These are phyloP conservation scores for Dillenia turbinata DNA, from an alignment of 164 flowering plant species.

Conservation along the genomic window DNA sequence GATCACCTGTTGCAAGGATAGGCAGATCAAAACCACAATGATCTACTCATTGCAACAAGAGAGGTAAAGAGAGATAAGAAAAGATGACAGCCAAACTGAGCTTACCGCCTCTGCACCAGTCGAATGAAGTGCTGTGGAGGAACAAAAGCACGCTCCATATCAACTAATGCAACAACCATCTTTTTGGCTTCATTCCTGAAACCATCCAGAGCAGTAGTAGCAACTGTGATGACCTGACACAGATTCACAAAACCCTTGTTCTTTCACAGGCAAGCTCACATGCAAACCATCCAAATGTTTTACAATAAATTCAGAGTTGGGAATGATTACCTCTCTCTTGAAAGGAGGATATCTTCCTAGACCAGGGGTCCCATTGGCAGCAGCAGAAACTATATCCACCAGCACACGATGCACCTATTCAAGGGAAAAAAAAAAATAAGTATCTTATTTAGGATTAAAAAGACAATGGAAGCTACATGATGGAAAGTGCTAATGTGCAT, in stretches of 20 bases:
- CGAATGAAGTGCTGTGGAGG: conserved; percentile 99
- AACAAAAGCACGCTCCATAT: conserved; percentile 99
- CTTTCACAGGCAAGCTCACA: too few relatives aligned
- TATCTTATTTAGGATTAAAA: too few relatives aligned
- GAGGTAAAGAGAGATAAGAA: neutral
- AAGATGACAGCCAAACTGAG: neutral
- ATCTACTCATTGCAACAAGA: neutral
- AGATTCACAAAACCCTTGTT: neutral
- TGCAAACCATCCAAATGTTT: neutral
- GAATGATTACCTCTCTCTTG: conserved; percentile 75
- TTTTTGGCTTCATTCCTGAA: conserved; percentile 90
- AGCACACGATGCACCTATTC: conserved; percentile 89
- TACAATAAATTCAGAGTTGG: neutral
- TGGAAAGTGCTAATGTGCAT: too few relatives aligned
- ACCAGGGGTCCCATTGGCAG: conserved; percentile 96
- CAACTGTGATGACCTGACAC: conserved; percentile 77
- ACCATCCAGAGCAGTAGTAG: conserved; percentile 80
- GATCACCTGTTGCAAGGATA: neutral
- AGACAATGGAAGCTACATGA: too few relatives aligned
- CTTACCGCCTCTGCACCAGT: conserved; percentile 88
- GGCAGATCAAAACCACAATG: neutral
- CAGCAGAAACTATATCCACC: conserved; percentile 84
- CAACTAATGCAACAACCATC: conserved; percentile 97
- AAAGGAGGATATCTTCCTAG: conserved; percentile 98
- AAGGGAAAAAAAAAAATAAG: too few relatives aligned